These are phyloP conservation scores for Oryza glaberrima DNA, from an alignment of 176 grass and related monocot species.

Conservation along the genomic window DNA sequence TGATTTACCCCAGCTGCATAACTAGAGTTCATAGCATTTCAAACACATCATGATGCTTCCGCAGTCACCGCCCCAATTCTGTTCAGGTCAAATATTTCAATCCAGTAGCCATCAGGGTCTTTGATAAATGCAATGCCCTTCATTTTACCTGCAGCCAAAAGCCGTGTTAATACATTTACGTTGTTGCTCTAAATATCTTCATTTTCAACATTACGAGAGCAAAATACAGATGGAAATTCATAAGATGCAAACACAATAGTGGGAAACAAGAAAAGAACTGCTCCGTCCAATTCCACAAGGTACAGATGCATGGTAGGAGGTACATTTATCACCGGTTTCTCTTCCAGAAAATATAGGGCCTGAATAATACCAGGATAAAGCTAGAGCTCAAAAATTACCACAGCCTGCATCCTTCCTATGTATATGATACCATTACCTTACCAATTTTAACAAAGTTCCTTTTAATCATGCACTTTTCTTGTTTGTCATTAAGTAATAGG, in stretches of 20 bases:
- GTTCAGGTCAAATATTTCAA: constrained; percentile 91
- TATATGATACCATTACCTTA: not conserved
- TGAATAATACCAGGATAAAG: not conserved
- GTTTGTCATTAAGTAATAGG: not conserved
- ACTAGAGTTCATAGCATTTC: not conserved
- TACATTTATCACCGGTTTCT: not conserved
- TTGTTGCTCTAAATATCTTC: too few species aligned
- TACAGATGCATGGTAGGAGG: not conserved
- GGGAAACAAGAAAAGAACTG: not conserved
- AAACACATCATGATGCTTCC: constrained; percentile 49
- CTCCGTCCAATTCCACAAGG: not conserved
- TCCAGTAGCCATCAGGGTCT: constrained; percentile 98
- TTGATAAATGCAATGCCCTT: constrained; percentile 98
- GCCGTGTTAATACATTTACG: not conserved
- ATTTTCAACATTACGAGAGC: too few species aligned
- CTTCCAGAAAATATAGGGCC: not conserved
- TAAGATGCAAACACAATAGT: not conserved
- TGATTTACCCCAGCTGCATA: not conserved
- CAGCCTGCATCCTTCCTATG: not conserved
- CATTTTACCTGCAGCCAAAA: constrained; percentile 73
- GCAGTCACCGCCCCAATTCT: constrained; percentile 58
- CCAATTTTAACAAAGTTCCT: not conserved
- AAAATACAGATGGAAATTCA: not conserved
- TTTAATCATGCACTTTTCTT: not conserved
- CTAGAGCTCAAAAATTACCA: constrained; percentile 8